Evolutionary conservation across 805 yeast species (phyloP), one percentile per base, ranked within the genome.

Genomic region (Teunomyces atbi): DNA sequence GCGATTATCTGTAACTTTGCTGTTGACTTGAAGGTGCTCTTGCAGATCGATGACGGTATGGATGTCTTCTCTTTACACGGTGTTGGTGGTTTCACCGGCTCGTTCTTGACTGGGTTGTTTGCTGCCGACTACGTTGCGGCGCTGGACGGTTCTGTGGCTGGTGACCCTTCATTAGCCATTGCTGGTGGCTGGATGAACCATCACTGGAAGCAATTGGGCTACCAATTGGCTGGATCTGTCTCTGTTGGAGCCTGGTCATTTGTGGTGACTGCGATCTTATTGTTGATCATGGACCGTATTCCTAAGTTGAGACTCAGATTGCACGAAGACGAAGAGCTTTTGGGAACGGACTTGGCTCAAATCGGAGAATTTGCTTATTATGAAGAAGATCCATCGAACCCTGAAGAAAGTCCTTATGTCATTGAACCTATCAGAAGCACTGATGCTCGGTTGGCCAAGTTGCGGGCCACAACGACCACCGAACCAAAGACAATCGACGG

Each of bases 51-150:
- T 66, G 98, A 92, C 65, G 96, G 97, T 72, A 77, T 91, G 76
- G 97, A 91, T 66, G 96, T 90, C 41, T 92, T 87, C 71, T 88
- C 97, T 28, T 73, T 91, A 45, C 97, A 92, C 68, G 97, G 96
- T 58, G 84, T 91, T 52, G 98, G 97, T 66, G 97, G 97, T 45
- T 79, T 85, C 58, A 72, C 79, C 53, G 98, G 98, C 44, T 81
- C 89, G 21, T 71, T 86, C 18, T 65, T 90, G 66, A 92, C 97
- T 19, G 98, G 96, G 62, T 74, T 92, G 53, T 92, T 92, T 65
- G 96, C 98, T 21, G 89, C 95, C 42, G 88, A 87, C 70, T 89
- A 91, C 69, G 83, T 91, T 56, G 85, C 95, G 40, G 90, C 89
- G 36, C 65, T 86, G 11, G 96, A 91, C 60, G 95, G 89, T 45